Evolutionary conservation across 495 filamentous ascomycete species (phyloP).

Genomic region (Friedmanniomyces simplex): DNA sequence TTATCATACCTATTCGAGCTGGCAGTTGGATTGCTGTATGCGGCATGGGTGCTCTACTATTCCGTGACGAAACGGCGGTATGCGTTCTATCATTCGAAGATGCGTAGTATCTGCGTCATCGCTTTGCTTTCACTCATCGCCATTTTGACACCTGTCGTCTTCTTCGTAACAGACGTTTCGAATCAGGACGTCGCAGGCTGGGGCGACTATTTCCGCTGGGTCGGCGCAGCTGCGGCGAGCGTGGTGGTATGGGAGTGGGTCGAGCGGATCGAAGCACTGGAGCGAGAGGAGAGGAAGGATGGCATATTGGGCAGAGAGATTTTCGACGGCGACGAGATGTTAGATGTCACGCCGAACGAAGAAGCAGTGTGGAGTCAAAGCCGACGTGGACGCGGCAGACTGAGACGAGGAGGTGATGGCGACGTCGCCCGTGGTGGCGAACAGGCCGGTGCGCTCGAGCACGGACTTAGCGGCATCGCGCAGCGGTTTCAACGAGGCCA

Average conservation of each 20-base stretch:
- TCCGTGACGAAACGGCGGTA: slow-evolving; percentile 83
- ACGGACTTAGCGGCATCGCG: slow-evolving; percentile 14
- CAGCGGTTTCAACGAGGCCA: slow-evolving; percentile 3
- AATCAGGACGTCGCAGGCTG: slow-evolving; percentile 80
- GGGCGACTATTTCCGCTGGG: slow-evolving; percentile 97
- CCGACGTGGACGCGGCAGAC: background rate
- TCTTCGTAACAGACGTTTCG: slow-evolving; percentile 89
- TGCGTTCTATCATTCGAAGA: slow-evolving; percentile 85
- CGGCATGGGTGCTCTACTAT: slow-evolving; percentile 93
- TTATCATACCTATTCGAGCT: slow-evolving; percentile 91
- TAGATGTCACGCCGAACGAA: slow-evolving; percentile 58
- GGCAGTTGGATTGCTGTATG: slow-evolving; percentile 79
- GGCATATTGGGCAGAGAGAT: slow-evolving; percentile 89
- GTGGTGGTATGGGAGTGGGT: slow-evolving; percentile 99
- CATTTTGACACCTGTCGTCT: slow-evolving; percentile 83
- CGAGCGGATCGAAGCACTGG: slow-evolving; percentile 91
- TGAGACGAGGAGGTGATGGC: background rate
- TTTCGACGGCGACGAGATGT: slow-evolving; percentile 95
- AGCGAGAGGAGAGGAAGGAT: slow-evolving; percentile 91
- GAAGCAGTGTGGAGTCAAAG: slow-evolving; percentile 41
- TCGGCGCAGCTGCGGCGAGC: slow-evolving; percentile 88
- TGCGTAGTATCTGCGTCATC: slow-evolving; percentile 83
- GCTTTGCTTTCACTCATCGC: slow-evolving; percentile 68
- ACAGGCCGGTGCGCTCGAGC: slow-evolving; percentile 13
- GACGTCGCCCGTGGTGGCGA: slow-evolving; percentile 4